A percentile compares a stretch with the other conserved stretches of the same genome.
Evolutionary conservation across 2,329 filamentous ascomycete species (phyloP).

Genomic region (Calonectria henricotiae): DNA sequence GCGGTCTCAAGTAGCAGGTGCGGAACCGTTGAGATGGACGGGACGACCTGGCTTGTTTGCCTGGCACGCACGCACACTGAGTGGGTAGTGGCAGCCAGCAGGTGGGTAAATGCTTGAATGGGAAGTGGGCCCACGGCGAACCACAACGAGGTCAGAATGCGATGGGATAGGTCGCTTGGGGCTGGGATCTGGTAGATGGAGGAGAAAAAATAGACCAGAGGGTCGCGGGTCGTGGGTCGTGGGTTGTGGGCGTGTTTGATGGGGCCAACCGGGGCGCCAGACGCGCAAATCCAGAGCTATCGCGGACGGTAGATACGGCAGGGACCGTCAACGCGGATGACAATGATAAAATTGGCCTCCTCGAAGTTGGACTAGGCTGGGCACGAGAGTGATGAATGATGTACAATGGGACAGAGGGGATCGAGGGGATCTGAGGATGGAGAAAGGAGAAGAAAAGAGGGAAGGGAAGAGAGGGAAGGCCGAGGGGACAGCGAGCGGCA

Average conservation of each 20-base stretch:
- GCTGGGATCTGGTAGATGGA: conserved; percentile 51
- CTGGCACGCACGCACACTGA: conserved; percentile 45
- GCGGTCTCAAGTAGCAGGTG: conserved; percentile 33
- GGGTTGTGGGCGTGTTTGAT: conserved; percentile 45
- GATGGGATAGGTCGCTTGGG: conserved; percentile 44
- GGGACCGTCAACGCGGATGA: conserved; percentile 30
- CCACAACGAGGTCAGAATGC: conserved; percentile 49
- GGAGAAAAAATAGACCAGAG: conserved; percentile 48
- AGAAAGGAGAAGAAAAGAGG: conserved; percentile 47
- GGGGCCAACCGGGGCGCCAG: conserved; percentile 51
- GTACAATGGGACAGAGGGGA: conserved; percentile 44
- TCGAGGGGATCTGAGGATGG: conserved; percentile 43
- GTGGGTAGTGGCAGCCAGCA: conserved; percentile 41
- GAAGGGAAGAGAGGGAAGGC: conserved; percentile 47
- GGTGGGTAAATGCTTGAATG: conserved; percentile 50
- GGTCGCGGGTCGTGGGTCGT: conserved; percentile 36
- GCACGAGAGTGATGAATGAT: conserved; percentile 32
- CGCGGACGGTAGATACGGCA: conserved; percentile 38
- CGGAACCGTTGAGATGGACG: conserved; percentile 47
- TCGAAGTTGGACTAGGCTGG: conserved; percentile 25
- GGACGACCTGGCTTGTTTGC: conserved; percentile 33
- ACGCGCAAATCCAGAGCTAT: conserved; percentile 51
- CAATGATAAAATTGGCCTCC: conserved; percentile 31
- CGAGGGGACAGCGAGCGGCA: conserved; percentile 47
- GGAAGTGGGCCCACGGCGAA: conserved; percentile 54